Percentiles rank a stretch among this genome's conserved stretches.
phyloP scores from a whole-genome alignment of 1,284 basidiomycete genomes.

The Microbotryum intermedium region DNA sequence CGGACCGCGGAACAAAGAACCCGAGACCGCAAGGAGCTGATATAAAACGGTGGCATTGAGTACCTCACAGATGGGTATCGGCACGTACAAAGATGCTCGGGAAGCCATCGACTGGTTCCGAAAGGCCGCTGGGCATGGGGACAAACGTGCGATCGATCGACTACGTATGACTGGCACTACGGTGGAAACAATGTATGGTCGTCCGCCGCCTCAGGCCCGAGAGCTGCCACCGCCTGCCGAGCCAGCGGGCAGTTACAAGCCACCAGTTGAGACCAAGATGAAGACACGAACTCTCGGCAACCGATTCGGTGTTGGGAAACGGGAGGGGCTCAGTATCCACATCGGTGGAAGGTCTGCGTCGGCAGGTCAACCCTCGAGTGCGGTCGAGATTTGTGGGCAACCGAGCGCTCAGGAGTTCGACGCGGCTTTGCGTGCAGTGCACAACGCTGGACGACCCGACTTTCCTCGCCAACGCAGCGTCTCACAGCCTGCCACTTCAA shows the following conservation, averaged over 20 bases:
- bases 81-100: constrained; percentile 39
- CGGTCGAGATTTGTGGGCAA: no score
- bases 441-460: no score
- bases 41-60: neutral
- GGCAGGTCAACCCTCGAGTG: no score
- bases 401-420: no score
- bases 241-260: neutral
- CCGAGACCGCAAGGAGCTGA: no score
- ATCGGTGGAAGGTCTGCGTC: no score
- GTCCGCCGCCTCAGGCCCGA: neutral
- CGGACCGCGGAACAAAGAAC: neutral
- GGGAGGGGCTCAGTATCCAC: no score
- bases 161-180: constrained; percentile 40
- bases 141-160: constrained; percentile 83
- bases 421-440: no score
- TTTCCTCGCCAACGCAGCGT: no score
- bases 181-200: no score
- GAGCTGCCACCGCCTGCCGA: neutral
- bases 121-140: constrained; percentile 82
- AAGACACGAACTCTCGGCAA: neutral
- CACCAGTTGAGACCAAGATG: neutral
- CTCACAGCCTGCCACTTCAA: no score
- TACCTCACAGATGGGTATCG: constrained; percentile 39
- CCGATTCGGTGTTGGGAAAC: neutral
- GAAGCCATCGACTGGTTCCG: constrained; percentile 73